Evolutionary conservation across 2,329 filamentous ascomycete species (phyloP), one percentile per base, ranked within the genome.

Genomic region (Pezicula radicicola): DNA sequence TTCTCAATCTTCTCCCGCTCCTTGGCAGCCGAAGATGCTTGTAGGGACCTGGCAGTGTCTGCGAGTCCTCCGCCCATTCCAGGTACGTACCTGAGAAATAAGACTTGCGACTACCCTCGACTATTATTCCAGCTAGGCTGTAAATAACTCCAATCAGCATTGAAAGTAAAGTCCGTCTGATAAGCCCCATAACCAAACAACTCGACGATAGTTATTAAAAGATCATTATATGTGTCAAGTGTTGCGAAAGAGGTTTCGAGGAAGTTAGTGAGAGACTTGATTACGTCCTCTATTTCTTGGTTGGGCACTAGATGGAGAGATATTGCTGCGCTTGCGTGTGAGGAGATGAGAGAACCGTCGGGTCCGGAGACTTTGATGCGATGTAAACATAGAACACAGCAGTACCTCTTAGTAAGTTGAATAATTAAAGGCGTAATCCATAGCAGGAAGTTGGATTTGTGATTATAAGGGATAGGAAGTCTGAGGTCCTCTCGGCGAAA

Each of bases 231-330:
- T 1, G 90, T 93, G 28, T 86, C 85, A 2, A 97, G 83, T 15
- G 78, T 71, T 1, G 75, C 77, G 64, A 97, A 99, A 59, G 91
- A 81, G 12, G 79, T 74, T 44, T 83, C 70, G 0, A 97, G 75
- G 63, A 88, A 95, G 1, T 74, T 67, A 0, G 77, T 83, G 5
- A 99, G 75, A 0, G 80, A 76, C 15, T 79, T 74, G 2, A 89
- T 85, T 10, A 97, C 84, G n/a, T 83, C 77, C 36, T 88, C 83
- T 0, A 95, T 85, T 64, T 94, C 88, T 69, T 99, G 94, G 12
- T 95, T 94, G 0, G 94, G 94, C 1, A 99, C 94, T 2, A 99
- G 82, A 12, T 94, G 90, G 37, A 99, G 78, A 15, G 92, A 97
- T 33, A 99, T 83, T 46, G 91, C 87, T 5, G 92, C 91, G 63